Evolutionary conservation across 2,329 filamentous ascomycete species (phyloP), one percentile per base, ranked within the genome.

Genomic region (Penicillium olsonii): DNA sequence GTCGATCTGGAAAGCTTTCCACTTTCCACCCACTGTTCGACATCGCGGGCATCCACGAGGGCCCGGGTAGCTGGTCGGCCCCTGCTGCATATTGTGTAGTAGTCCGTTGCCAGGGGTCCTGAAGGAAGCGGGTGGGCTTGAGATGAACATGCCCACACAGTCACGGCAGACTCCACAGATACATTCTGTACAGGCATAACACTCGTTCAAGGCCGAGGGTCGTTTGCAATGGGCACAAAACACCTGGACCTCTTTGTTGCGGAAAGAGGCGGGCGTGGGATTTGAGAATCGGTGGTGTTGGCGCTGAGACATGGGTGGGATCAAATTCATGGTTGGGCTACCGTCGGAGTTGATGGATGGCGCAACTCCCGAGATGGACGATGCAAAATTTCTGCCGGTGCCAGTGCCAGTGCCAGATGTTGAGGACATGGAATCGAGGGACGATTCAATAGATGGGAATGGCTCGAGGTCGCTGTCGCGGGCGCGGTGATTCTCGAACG

Each of bases 141-240:
- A 65, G 43, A 75, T 70, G 57, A 75, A 74, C 66, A 72, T 67
- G 45, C 66, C 64, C 50, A 96, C 90, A 64, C 92, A 97, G 51
- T 90, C 84, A 56, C 87, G 84, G 70, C 94, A 97, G 42, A 97
- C 81, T 14, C 92, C 92, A 68, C 90, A 95, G 56, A 97, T 95
- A 69, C 94, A 97, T 70, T 96, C 92, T 1, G 92, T 96, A 69
- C 92, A 97, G 18, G 92, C 92, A 66, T 91, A 96, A 27, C 90
- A 94, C 63, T 92, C 88, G 63, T 85, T 87, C 20, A 97, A 76
- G 10, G 86, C 76, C 43, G 87, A 92, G 15, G 91, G 78, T 31
- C 87, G 84, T 56, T 89, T 85, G 66, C 92, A 97, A 40, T 87
- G 88, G 17, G 92, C 89, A 68, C 92, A 97, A 68, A 95, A 96